Conservation (phyloP, 1,284 basidiomycete genomes). For the Ustilago tritici region DNA sequence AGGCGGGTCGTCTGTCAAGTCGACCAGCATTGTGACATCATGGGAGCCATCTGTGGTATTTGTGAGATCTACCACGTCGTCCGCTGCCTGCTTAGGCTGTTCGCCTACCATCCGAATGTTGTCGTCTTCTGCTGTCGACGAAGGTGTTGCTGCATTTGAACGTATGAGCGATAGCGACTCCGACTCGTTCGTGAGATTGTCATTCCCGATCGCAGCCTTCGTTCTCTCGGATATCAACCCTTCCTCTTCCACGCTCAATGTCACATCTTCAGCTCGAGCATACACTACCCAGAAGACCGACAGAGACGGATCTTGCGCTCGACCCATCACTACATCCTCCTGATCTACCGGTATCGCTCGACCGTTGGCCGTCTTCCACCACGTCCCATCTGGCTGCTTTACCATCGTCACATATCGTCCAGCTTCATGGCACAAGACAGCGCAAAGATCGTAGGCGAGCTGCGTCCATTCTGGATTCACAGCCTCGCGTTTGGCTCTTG, state of each 20-base stretch:
- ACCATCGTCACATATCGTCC: slow-evolving; percentile 24
- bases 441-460: slow-evolving; percentile 41
- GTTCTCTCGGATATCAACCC: slow-evolving; percentile 23
- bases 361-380: slow-evolving; percentile 38
- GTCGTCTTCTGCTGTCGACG: slow-evolving; percentile 6
- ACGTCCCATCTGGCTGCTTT: slow-evolving; percentile 32
- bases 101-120: not conserved
- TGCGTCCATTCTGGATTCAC: slow-evolving; percentile 42
- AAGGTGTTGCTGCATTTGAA: slow-evolving; percentile 42
- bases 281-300: slow-evolving; percentile 48
- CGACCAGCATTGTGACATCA: slow-evolving; percentile 2
- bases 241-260: slow-evolving; percentile 11
- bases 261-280: slow-evolving; percentile 12
- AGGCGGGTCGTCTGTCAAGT: not conserved
- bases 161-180: slow-evolving; percentile 47
- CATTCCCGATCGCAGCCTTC: slow-evolving; percentile 35
- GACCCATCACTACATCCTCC: slow-evolving; percentile 40
- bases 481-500: slow-evolving; percentile 34
- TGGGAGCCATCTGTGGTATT: not conserved
- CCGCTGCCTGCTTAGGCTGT: not conserved
- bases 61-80: not conserved
- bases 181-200: slow-evolving; percentile 50
- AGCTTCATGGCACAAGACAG: slow-evolving; percentile 39
- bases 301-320: slow-evolving; percentile 21
- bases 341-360: slow-evolving; percentile 8